Conservation (phyloP, 208 protist genomes). For the Trichomonas vaginalis region DNA sequence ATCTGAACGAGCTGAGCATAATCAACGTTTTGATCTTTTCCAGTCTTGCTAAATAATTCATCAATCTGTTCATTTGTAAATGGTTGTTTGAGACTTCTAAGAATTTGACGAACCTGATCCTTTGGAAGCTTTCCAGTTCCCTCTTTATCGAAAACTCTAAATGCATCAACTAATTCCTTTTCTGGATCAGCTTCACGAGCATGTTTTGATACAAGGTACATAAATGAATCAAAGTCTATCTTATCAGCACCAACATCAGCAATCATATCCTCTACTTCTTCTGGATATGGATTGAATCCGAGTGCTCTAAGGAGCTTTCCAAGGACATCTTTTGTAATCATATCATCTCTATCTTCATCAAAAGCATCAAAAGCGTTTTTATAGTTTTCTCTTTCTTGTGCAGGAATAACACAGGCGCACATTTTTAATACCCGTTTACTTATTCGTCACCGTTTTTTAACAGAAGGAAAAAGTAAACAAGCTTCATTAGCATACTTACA, state of each 20-base stretch:
- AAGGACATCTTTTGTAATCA: neutral
- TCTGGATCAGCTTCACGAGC: neutral
- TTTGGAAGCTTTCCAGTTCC: slow-evolving; percentile 52
- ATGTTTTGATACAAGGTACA: neutral
- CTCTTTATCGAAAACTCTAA: slow-evolving; percentile 54
- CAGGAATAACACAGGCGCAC: neutral
- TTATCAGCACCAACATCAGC: neutral
- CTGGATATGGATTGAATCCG: neutral
- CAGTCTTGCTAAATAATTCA: slow-evolving; percentile 48
- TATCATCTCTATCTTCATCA: neutral
- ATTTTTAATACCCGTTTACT: neutral
- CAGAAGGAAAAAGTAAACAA: no score
- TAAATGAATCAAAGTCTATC: neutral
- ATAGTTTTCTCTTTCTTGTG: neutral
- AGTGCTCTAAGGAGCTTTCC: neutral
- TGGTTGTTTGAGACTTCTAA: slow-evolving; percentile 51
- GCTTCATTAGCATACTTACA: no score
- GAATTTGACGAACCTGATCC: slow-evolving; percentile 47
- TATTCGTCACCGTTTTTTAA: no score
- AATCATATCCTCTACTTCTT: neutral
- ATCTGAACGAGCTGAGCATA: neutral
- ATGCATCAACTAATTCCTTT: slow-evolving; percentile 33
- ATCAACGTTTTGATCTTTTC: slow-evolving; percentile 27
- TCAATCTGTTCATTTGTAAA: slow-evolving; percentile 51
- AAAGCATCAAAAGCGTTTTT: neutral